Base-by-base conservation (phyloP, 345 rosid species). In the Lumnitzera racemosa region DNA sequence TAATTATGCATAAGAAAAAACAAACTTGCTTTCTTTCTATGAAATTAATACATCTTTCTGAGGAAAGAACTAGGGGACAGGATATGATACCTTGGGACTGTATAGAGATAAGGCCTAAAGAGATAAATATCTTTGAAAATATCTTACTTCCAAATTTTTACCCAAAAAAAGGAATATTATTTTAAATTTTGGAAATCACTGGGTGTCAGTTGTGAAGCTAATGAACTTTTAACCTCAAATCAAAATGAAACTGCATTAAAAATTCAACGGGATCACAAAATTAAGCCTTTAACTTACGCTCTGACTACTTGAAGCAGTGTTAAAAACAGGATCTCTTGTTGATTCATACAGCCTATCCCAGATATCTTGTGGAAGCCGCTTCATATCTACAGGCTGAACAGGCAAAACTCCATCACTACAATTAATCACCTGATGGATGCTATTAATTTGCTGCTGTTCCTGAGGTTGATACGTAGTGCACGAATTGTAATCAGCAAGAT, bases 381-480 rank as follows among this genome's bases (percentile, higher is more conserved):
- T 51, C 27, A 41, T 3, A 47, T 63, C 64, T n/a, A 31, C 46
- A 24, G 58, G 54, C 52, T 59, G 65, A 58, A 49, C 65, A 2
- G 62, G 65, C 47, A 72, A 66, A 25, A 55, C 61, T 49, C 65
- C 27, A 59, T 74, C 64, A 17, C 58, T 70, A 51, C 51, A 58
- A n/a, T 47, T 59, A 27, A 59, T 63, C 41, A 49, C 62, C 59
- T 29, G 59, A 56, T 14, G 49, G 27, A 50, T 20, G 15, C 58
- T 20, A 12, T 15, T 43, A 58, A 51, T 15, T 51, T 46, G 59
- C 49, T 59, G 74, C 56, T 66, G 55, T 20, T 70, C 71, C 29
- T 24, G 57, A 36, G 65, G 9, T 46, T 31, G 70, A 62, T 63
- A 23, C 54, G 59, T 27, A 2, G 59, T 55, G 61, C 59, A 52